phyloP scores from a whole-genome alignment of 129 eudicot species.

The Mikania micrantha region DNA sequence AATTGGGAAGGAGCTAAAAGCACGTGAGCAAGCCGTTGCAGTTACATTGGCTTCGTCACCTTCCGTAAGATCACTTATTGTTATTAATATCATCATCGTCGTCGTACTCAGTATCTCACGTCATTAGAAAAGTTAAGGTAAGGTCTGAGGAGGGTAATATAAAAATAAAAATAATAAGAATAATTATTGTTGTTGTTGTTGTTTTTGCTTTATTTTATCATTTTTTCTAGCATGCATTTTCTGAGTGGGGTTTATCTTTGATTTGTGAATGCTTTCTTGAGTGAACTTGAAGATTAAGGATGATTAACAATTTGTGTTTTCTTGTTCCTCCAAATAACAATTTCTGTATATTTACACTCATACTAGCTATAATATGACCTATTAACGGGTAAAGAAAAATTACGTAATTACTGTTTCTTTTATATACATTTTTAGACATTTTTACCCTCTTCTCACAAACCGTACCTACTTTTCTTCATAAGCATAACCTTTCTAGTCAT shows the following conservation, averaged over 20 bases:
- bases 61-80: conserved; percentile 34
- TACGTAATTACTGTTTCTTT: neutral
- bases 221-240: conserved; percentile 5
- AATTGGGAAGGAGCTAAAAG: conserved; percentile 78
- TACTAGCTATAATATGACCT: neutral
- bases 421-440: no score
- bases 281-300: neutral
- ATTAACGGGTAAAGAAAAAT: neutral
- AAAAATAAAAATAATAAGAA: no score
- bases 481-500: neutral
- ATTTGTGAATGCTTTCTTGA: neutral
- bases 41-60: conserved; percentile 59
- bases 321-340: neutral
- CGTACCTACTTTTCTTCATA: neutral
- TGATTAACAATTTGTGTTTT: neutral
- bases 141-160: no score
- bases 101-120: no score
- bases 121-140: no score
- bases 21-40: conserved; percentile 57
- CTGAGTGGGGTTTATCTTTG: neutral
- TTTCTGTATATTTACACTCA: neutral
- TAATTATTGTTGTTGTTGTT: no score
- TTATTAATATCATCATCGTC: neutral
- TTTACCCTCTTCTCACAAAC: no score
- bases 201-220: neutral